Evolutionary conservation across 2,329 filamentous ascomycete genomes (phyloP), one percentile per base, ranked within the genome.

Genomic region (Ceratocystis papillata): DNA sequence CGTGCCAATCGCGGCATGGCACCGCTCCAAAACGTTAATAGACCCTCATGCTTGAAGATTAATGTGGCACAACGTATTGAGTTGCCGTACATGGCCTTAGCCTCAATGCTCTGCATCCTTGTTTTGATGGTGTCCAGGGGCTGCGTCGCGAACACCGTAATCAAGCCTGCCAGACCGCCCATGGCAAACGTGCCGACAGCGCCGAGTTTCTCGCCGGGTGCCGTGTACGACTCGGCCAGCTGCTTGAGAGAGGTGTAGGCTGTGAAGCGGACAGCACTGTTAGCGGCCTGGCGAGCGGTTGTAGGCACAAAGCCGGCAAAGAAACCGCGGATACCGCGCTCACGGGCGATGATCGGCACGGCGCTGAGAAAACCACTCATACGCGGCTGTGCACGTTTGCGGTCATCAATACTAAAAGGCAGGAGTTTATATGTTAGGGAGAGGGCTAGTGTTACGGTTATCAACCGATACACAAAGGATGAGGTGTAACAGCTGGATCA

Each of bases 221-320:
- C 87, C 33, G 90, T 91, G 77, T 96, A 97, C 28, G 89, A 88
- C 77, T 94, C 89, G 68, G 92, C 94, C 69, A 96, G 79, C 76
- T 97, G 94, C 77, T 90, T 93, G 70, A 96, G 80, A 67, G 87
- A 89, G 1, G 89, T 96, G 77, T 96, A 99, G 60, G 88, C 87
- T 20, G 89, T 88, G 76, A 99, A 99, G 17, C 94, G 85, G 1
- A 89, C 89, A 0, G 94, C 94, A 57, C 88, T 93, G 78, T 99
- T 99, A 71, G 94, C 93, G 12, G 92, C 90, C 77, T 99, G 94
- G 63, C 94, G 83, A 25, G 92, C 91, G 3, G 94, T 97, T 1
- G 94, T 99, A 0, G 94, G 94, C 7, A 95, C 86, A 72, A 99
- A 94, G 28, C 94, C 94, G 75, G 97, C 91, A 82, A 99, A 96